Evolutionary conservation across 306 rosid species (phyloP).

Genomic region (Cucumis hystrix): DNA sequence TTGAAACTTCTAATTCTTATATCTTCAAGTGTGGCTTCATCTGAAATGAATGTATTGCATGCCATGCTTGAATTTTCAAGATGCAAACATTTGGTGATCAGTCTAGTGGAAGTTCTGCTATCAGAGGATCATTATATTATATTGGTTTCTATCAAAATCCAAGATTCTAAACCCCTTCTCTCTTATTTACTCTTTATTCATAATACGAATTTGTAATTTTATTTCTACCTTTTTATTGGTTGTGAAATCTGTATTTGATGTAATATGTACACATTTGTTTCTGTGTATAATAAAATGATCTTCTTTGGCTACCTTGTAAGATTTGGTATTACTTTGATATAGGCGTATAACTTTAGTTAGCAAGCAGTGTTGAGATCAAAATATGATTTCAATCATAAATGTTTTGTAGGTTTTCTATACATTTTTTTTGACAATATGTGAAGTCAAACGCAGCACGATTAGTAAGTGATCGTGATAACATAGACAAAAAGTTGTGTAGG

Average conservation of each 20-base stretch:
- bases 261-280: background rate
- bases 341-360: background rate
- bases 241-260: background rate
- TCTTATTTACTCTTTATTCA: background rate
- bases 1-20: background rate
- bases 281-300: background rate
- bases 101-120: background rate
- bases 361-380: background rate
- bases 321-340: background rate
- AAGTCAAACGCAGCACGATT: too few species aligned
- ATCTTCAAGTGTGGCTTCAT: background rate
- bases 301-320: background rate
- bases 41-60: background rate
- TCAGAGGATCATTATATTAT: background rate
- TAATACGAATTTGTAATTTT: background rate
- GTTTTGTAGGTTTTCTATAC: too few species aligned
- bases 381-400: too few species aligned
- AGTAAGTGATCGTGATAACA: too few species aligned
- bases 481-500: too few species aligned
- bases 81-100: background rate
- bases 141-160: background rate
- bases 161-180: background rate
- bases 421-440: too few species aligned
- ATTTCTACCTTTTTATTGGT: background rate
- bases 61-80: background rate